Percentiles rank a stretch among this genome's conserved stretches.
Conservation (phyloP, 257 asterid genomes). For the Capsicum chinense region DNA sequence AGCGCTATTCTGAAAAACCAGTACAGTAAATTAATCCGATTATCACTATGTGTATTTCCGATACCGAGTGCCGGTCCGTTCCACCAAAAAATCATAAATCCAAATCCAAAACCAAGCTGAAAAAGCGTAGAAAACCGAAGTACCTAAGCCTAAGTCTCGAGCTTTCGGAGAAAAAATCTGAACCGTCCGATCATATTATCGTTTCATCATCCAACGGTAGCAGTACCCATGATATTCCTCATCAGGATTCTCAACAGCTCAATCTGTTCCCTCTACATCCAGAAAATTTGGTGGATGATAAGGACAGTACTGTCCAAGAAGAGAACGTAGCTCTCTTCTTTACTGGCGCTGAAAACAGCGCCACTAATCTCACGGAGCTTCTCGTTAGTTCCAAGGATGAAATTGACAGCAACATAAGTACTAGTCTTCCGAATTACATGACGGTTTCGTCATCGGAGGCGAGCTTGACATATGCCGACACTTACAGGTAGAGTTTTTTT, state of each 20-base stretch:
- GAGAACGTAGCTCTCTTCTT: conserved; percentile 75
- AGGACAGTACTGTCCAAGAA: conserved; percentile 46
- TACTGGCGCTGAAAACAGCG: conserved; percentile 74
- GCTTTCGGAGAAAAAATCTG: conserved; percentile 49
- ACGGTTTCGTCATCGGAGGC: conserved; percentile 54
- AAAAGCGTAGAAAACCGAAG: conserved; percentile 56
- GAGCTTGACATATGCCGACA: conserved; percentile 43
- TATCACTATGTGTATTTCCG: neutral
- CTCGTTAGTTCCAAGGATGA: conserved; percentile 44
- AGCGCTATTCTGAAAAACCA: neutral
- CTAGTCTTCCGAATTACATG: neutral
- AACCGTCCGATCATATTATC: neutral
- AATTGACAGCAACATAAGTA: conserved; percentile 7
- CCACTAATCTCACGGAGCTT: conserved; percentile 61
- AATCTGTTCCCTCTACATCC: conserved; percentile 58
- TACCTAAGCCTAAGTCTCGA: conserved; percentile 79
- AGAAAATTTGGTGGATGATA: conserved; percentile 49
- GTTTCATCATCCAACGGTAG: neutral
- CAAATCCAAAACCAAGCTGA: conserved; percentile 26
- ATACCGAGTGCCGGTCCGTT: neutral
- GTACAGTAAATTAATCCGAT: conserved; percentile 34
- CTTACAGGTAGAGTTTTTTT: conserved; percentile 36
- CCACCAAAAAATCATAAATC: conserved; percentile 22
- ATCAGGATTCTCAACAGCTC: conserved; percentile 39
- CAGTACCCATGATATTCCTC: neutral